Evolutionary conservation across 768 basidiomycete genomes (phyloP).

Genomic region (Mycena pura): DNA sequence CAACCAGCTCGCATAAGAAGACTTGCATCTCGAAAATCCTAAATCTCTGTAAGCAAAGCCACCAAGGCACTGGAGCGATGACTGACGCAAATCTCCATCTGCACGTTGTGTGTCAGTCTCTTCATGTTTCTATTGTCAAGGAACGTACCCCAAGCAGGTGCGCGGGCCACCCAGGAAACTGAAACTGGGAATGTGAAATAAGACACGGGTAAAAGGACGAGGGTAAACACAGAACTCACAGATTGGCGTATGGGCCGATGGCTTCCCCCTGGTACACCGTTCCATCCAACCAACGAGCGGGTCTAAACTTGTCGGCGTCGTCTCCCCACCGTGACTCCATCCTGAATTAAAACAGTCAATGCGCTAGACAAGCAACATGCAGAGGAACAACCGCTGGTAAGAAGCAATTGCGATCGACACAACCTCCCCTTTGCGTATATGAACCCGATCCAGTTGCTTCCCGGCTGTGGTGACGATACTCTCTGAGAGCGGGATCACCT

Average conservation of each 20-base stretch:
- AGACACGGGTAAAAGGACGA: too few species aligned
- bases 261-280: slow-evolving; percentile 2
- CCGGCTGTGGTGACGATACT: background rate
- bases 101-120: background rate
- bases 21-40: slow-evolving; percentile 19
- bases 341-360: too few species aligned
- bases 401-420: background rate
- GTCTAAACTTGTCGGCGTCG: slow-evolving; percentile 8
- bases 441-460: background rate
- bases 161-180: slow-evolving; percentile 11
- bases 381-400: slow-evolving; percentile 16
- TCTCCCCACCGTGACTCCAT: slow-evolving; percentile 15
- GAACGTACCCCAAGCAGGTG: slow-evolving; percentile 15
- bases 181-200: too few species aligned
- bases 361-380: too few species aligned
- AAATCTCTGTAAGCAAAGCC: background rate
- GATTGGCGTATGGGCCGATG: slow-evolving; percentile 16
- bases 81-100: slow-evolving; percentile 18
- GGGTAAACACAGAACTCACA: background rate
- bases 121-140: too few species aligned
- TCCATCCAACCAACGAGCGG: slow-evolving; percentile 13
- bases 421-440: slow-evolving; percentile 16
- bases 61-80: too few species aligned
- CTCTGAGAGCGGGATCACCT: background rate
- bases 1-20: slow-evolving; percentile 9